Percentiles rank a stretch among this genome's conserved stretches.
Evolutionary conservation across 2,329 filamentous ascomycete genomes (phyloP).

Genomic region (Curvularia hawaiiensis): DNA sequence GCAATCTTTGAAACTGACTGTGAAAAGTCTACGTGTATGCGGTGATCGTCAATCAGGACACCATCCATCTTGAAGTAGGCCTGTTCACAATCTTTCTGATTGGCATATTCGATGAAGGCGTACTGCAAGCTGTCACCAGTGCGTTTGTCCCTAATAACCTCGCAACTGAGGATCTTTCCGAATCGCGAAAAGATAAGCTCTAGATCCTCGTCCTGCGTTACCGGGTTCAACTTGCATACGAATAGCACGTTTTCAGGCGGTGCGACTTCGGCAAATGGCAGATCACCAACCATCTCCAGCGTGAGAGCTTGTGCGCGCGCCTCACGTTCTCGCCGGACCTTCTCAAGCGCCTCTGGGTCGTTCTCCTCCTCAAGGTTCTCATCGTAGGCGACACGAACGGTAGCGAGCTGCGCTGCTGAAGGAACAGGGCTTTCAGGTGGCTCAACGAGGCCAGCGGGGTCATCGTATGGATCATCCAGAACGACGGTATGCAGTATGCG

Average conservation of each 20-base stretch:
- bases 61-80: constrained; percentile 99
- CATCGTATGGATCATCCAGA: constrained; percentile 88
- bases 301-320: constrained; percentile 93
- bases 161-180: constrained; percentile 91
- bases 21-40: constrained; percentile 98
- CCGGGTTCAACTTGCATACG: constrained; percentile 97
- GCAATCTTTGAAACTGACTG: constrained; percentile 89
- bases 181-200: constrained; percentile 97
- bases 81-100: constrained; percentile 89
- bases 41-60: constrained; percentile 93
- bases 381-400: constrained; percentile 89
- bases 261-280: constrained; percentile 96
- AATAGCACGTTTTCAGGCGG: constrained; percentile 97
- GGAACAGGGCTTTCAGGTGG: constrained; percentile 82
- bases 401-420: constrained; percentile 83
- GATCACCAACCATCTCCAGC: constrained; percentile 95
- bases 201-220: constrained; percentile 92
- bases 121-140: constrained; percentile 97
- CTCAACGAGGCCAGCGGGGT: constrained; percentile 76
- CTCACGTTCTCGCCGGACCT: constrained; percentile 81
- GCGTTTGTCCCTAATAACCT: constrained; percentile 92
- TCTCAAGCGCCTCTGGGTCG: constrained; percentile 81
- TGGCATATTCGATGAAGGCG: constrained; percentile 95
- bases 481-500: constrained; percentile 91
- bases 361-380: constrained; percentile 78